Percentiles rank a stretch among this genome's conserved stretches.
Conservation (phyloP, 768 basidiomycete species). For the Serendipita indica region DNA sequence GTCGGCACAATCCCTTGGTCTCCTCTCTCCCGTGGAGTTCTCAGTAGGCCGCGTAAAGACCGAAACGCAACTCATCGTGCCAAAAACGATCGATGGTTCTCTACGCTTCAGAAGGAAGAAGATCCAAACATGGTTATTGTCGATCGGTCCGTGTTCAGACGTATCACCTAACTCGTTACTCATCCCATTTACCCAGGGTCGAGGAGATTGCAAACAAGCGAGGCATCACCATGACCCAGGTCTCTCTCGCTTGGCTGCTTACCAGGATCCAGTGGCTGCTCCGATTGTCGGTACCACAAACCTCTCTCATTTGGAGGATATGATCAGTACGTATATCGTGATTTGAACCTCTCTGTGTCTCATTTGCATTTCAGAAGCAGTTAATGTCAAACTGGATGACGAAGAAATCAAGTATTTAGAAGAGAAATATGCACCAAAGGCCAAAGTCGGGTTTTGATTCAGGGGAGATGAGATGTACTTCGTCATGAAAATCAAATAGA, state of each 20-base stretch:
- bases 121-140: constrained; percentile 26
- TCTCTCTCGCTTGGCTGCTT: constrained; percentile 31
- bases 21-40: constrained; percentile 28
- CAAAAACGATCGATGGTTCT: constrained; percentile 15
- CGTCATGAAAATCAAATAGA: background rate
- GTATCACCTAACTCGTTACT: no score
- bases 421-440: constrained; percentile 18
- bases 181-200: constrained; percentile 16
- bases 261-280: constrained; percentile 26
- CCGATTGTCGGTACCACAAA: constrained; percentile 34
- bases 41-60: constrained; percentile 25
- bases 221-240: constrained; percentile 30
- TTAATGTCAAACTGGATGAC: constrained; percentile 17
- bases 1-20: constrained; percentile 41
- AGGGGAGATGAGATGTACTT: background rate
- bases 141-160: no score
- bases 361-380: constrained; percentile 5
- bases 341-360: background rate
- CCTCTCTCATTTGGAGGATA: constrained; percentile 28
- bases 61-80: constrained; percentile 17
- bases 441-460: constrained; percentile 12
- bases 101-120: constrained; percentile 18
- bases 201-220: constrained; percentile 29
- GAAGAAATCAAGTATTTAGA: constrained; percentile 24
- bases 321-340: constrained; percentile 22